phyloP scores from a whole-genome alignment of 306 rosid genomes.

The Vigna angularis region DNA sequence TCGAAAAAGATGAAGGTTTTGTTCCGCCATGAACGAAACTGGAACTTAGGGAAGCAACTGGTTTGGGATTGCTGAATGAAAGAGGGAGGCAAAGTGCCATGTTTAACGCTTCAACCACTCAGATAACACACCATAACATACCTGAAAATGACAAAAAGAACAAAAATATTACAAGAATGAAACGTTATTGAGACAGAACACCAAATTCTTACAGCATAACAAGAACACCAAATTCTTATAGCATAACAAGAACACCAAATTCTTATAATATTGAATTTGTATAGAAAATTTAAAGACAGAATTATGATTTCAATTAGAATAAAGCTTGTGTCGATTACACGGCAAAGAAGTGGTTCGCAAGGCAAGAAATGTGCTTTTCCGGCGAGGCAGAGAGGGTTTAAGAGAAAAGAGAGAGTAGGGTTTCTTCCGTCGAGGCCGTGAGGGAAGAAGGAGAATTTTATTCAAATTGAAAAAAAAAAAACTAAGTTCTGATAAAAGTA shows the following conservation, averaged over 20 bases:
- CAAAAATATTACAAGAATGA: not conserved
- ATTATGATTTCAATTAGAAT: not conserved
- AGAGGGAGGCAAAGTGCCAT: constrained; percentile 60
- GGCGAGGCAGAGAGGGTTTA: too few species aligned
- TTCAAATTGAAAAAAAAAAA: too few species aligned
- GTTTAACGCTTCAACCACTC: constrained; percentile 26
- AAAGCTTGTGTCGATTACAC: not conserved
- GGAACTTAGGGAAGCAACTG: constrained; percentile 47
- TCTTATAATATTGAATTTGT: not conserved
- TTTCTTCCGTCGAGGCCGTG: too few species aligned
- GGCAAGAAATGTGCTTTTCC: too few species aligned
- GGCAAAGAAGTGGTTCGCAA: not conserved
- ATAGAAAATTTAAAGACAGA: not conserved
- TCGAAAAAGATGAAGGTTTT: constrained; percentile 40
- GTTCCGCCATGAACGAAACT: constrained; percentile 50
- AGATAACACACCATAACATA: constrained; percentile 29
- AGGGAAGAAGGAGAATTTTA: too few species aligned
- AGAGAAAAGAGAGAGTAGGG: too few species aligned
- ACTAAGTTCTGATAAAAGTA: too few species aligned
- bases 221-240: not conserved
- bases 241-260: constrained; percentile 13
- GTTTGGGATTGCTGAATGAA: constrained; percentile 48
- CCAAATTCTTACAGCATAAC: not conserved
- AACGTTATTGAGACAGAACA: constrained; percentile 15
- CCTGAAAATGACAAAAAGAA: constrained; percentile 42